Conservation (phyloP, 371 early-diverging fungal species). For the Chytridiales sp. region DNA sequence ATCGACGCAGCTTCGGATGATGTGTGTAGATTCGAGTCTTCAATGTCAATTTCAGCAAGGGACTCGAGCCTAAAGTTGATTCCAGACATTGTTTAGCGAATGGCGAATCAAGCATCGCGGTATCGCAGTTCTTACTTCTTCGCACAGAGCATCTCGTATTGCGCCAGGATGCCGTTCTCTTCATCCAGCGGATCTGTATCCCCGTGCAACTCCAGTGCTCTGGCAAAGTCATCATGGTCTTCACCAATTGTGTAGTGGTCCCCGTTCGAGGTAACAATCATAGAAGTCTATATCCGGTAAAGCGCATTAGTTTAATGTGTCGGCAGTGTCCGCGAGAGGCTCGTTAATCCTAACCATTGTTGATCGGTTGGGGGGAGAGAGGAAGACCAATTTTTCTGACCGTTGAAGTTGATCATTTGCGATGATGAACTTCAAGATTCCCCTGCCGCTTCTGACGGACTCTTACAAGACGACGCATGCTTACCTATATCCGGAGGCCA, state of each 20-base stretch:
- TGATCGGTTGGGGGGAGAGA: no score
- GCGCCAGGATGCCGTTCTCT: conserved; percentile 13
- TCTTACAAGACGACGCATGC: conserved; percentile 79
- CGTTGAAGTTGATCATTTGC: no score
- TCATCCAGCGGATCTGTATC: conserved; percentile 10
- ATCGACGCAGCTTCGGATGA: conserved; percentile 9
- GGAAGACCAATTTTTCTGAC: no score
- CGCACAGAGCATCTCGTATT: conserved; percentile 4
- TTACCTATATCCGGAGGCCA: conserved; percentile 65
- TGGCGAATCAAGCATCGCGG: no score
- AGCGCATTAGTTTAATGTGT: not conserved
- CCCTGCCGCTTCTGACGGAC: conserved; percentile 65
- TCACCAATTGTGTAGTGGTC: conserved; percentile 22
- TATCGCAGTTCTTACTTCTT: no score
- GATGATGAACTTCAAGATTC: conserved; percentile 41
- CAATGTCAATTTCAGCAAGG: conserved; percentile 10
- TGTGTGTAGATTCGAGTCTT: conserved; percentile 8
- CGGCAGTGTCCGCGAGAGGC: not conserved
- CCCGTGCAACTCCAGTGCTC: conserved; percentile 6
- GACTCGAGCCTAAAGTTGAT: not conserved
- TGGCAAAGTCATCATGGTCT: conserved; percentile 29
- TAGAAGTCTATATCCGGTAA: not conserved
- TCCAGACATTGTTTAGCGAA: no score
- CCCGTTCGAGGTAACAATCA: conserved; percentile 17
- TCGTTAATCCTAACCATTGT: no score